Evolutionary conservation across 345 rosid species (phyloP), one percentile per base, ranked within the genome.

Genomic region (Mallotus nudiflorus): DNA sequence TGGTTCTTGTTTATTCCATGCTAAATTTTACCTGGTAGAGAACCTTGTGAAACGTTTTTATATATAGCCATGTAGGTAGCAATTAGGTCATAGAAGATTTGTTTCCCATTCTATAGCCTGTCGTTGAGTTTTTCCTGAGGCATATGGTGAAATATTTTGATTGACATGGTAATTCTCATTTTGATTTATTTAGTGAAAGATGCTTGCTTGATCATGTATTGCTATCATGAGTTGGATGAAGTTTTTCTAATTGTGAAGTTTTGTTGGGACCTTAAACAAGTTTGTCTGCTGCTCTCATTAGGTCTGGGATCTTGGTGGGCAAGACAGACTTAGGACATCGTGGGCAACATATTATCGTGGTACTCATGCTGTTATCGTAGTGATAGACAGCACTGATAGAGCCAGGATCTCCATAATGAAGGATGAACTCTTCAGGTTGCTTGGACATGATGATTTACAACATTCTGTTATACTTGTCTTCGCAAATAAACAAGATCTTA

Each of bases 261-360:
- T 9, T n/a, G 12, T n/a, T n/a, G 16, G 25, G 25, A 20, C 55
- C 22, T 5, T 44, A 10, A 44, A 35, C 48, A 29, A 53, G 62
- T 6, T 6, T 54, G 18, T 44, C 48, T 44, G 20, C n/a, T 65
- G 27, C 29, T 45, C 6, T 46, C 27, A 58, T 24, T 83, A 92
- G 97, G 98, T 87, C 3, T 95, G 97, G 98, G 98, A 95, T 78
- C 90, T 95, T 42, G 98, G 99, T 1, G 99, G 99, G 50, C 99
- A 96, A 86, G 98, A 92, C 18, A 82, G 98, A 68, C 85, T 95
- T 22, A 81, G 99, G 70, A 86, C 94, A 54, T 95, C 99, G 0
- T 95, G 99, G 99, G 94, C 92, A 37, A 95, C 98, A 45, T 92
- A 92, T 69, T 95, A 90, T 55, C 87, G 96, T 8, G 98, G 98